A percentile compares a stretch with the other conserved stretches of the same genome.
Evolutionary conservation across 495 filamentous ascomycete genomes (phyloP).

Genomic region (Beverwykella pulmonaria): DNA sequence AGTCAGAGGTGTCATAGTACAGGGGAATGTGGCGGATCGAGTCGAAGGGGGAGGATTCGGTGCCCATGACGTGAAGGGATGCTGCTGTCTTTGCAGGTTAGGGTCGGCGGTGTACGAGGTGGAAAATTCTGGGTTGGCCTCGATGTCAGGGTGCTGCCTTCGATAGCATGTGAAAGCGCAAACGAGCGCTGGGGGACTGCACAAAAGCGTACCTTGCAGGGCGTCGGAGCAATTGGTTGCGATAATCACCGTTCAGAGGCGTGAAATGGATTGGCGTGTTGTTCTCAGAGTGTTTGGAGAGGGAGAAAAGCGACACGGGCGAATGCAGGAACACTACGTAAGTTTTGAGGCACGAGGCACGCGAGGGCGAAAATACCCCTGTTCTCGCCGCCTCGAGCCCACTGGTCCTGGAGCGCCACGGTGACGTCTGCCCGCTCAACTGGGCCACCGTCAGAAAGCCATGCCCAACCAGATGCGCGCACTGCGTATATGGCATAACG

Average conservation of each 20-base stretch:
- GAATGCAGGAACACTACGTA: slow-evolving; percentile 8
- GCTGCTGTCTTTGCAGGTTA: not conserved
- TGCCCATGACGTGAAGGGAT: slow-evolving; percentile 6
- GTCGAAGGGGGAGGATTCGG: slow-evolving; percentile 27
- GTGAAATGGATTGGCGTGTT: not conserved
- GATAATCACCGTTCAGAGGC: not conserved
- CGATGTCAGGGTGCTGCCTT: not conserved
- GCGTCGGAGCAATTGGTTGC: not conserved
- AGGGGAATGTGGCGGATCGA: slow-evolving; percentile 65
- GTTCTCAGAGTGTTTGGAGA: not conserved
- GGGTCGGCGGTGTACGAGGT: not conserved
- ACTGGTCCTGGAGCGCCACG: not conserved
- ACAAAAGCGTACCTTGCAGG: not conserved
- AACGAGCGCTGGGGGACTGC: not conserved
- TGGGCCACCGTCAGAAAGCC: not conserved
- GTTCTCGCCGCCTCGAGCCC: not conserved
- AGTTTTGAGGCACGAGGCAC: too few species aligned
- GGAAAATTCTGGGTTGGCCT: not conserved
- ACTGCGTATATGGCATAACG: too few species aligned
- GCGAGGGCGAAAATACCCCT: not conserved
- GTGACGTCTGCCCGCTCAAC: not conserved
- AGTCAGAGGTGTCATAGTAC: slow-evolving; percentile 73
- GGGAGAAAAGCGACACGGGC: not conserved
- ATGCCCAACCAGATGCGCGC: too few species aligned
- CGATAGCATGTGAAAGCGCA: slow-evolving; percentile 9